Evolutionary conservation across 768 basidiomycete species (phyloP).

Genomic region (Scleroderma bovista): DNA sequence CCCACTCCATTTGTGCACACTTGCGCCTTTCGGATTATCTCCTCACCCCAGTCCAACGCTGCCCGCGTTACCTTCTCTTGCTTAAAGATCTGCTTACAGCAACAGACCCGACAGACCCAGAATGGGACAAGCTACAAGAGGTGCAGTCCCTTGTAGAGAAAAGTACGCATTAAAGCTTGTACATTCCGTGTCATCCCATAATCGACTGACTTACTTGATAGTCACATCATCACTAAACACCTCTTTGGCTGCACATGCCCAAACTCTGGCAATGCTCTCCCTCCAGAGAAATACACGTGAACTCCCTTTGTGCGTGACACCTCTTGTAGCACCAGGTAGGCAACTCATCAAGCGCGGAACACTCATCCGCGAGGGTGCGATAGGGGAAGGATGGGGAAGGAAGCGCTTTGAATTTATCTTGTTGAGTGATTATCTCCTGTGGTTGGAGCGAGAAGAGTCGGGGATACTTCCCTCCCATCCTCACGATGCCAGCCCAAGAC

Average conservation of each 20-base stretch:
- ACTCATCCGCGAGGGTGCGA: slow-evolving; percentile 39
- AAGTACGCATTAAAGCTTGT: slow-evolving; percentile 41
- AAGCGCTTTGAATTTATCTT: slow-evolving; percentile 65
- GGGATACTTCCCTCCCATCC: slow-evolving; percentile 9
- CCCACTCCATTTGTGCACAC: slow-evolving; percentile 63
- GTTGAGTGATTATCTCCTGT: slow-evolving; percentile 77
- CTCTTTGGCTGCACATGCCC: slow-evolving; percentile 71
- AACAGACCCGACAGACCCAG: slow-evolving; percentile 60
- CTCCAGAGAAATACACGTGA: slow-evolving; percentile 73
- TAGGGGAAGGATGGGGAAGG: slow-evolving; percentile 33
- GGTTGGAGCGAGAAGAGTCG: slow-evolving; percentile 56
- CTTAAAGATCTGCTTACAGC: slow-evolving; percentile 75
- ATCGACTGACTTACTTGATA: slow-evolving; percentile 26
- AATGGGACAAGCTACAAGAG: slow-evolving; percentile 53
- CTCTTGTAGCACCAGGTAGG: slow-evolving; percentile 78
- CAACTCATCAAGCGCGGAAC: slow-evolving; percentile 64
- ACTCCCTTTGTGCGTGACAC: slow-evolving; percentile 72
- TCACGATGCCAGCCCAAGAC: slow-evolving; percentile 13
- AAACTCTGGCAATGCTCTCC: slow-evolving; percentile 69
- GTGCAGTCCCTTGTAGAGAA: slow-evolving; percentile 68
- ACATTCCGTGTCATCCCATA: not conserved
- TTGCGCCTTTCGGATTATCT: slow-evolving; percentile 82
- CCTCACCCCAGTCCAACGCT: slow-evolving; percentile 81
- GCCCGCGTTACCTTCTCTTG: slow-evolving; percentile 79
- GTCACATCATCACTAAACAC: slow-evolving; percentile 76